Base-by-base conservation (phyloP, 2,329 filamentous ascomycete genomes). In the Chrysosphaeria jannelii region DNA sequence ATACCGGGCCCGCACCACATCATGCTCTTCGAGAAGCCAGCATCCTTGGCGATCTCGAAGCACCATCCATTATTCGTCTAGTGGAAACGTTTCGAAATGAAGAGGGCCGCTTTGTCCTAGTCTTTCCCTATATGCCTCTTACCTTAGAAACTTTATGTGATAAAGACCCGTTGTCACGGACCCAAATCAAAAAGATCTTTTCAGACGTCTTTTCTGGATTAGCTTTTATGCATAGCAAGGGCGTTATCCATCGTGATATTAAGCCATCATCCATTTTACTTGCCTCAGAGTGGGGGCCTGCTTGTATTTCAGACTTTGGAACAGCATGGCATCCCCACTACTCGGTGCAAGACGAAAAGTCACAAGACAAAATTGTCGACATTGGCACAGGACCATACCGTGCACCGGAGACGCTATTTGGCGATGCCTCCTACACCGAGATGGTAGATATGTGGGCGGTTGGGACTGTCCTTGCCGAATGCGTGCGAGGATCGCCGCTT, bases 341-440 rank as follows among this genome's bases (percentile, higher is more conserved):
- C 28, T 52, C 60, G 5, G 43, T 50, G 12, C 44, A 46, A 4
- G 55, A 58, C 9, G 16, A 97, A 39, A 50, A 61, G 2, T 37
- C 49, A 6, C 40, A 60, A 25, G 36, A 51, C 25, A 93, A 93
- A 43, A 70, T 90, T 24, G 67, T 85, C 6, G 88, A 97, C 39
- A 72, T 97, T 13, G 85, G 85, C 17, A 93, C 81, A 2, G 81
- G 79, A 0, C 62, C 71, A 23, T 97, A 97, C 44, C 64, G 88
- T 11, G 34, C 81, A 0, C 85, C 85, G 0, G 88, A 97, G 38
- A 58, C 79, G 1, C 51, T 97, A 5, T 93, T 97, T 39, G 85
- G 78, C 1, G 56, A 79, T 40, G 62, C 55, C 23, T 46, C 50
- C 0, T 97, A 97, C 37, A 58, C 55, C 3, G 41, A 57, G 0